These are phyloP conservation scores for Pythium chondricola DNA, from an alignment of 352 stramenopile genomes.

Conservation along the genomic window DNA sequence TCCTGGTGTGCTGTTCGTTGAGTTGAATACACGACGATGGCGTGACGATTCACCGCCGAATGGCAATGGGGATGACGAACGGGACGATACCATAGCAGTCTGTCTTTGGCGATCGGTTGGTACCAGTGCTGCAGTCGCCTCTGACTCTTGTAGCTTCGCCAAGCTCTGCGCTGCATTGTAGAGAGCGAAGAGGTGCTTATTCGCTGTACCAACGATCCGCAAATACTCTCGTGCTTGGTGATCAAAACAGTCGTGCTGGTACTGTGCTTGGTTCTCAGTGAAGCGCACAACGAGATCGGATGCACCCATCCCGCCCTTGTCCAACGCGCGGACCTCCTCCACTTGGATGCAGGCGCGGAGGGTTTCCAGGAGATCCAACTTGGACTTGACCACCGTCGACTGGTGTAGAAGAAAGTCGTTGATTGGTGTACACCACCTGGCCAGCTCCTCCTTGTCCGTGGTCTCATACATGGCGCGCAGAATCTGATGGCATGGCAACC, in stretches of 20 bases:
- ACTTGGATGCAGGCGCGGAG: conserved; percentile 9
- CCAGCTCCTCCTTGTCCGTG: conserved; percentile 9
- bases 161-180: conserved; percentile 23
- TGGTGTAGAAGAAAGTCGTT: conserved; percentile 29
- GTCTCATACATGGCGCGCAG: conserved; percentile 23
- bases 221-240: conserved; percentile 10
- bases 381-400: conserved; percentile 25
- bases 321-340: conserved; percentile 3
- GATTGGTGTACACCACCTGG: conserved; percentile 8
- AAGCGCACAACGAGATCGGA: conserved; percentile 13
- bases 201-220: conserved; percentile 16
- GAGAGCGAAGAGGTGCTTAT: conserved; percentile 28
- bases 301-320: background rate
- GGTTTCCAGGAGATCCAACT: conserved; percentile 21
- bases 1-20: background rate
- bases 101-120: background rate
- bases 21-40: conserved; percentile 7
- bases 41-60: conserved; percentile 1
- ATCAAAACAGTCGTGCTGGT: conserved; percentile 14
- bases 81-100: background rate
- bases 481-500: conserved; percentile 18
- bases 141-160: background rate
- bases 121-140: too few species aligned
- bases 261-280: conserved; percentile 12
- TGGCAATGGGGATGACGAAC: background rate